Percentiles rank a stretch among this genome's conserved stretches.
These are phyloP conservation scores for Cymodocea nodosa DNA, from an alignment of 116 monocot genomes.

Conservation along the genomic window DNA sequence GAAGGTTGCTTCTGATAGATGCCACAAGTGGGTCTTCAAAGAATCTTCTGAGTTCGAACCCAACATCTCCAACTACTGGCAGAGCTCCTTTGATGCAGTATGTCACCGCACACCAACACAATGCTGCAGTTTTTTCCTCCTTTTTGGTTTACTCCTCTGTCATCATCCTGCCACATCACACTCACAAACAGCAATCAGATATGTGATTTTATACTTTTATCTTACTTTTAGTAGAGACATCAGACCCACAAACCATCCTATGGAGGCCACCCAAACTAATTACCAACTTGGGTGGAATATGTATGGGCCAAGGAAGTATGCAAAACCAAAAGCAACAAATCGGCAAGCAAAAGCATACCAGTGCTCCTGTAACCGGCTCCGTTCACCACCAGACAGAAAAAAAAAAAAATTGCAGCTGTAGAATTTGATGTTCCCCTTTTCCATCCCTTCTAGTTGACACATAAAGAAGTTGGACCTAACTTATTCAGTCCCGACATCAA, in stretches of 20 bases:
- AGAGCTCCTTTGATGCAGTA: conserved; percentile 99
- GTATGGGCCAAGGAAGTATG: background rate
- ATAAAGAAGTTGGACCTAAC: background rate
- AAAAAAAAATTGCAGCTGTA: background rate
- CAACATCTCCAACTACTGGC: conserved; percentile 99
- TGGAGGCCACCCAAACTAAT: no score
- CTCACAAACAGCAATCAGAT: no score
- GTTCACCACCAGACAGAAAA: background rate
- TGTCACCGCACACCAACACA: conserved; percentile 10
- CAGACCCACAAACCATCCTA: background rate
- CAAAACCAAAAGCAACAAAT: background rate
- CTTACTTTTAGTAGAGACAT: no score
- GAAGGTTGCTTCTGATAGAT: conserved; percentile 95
- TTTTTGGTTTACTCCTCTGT: conserved; percentile 3
- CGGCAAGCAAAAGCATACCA: no score
- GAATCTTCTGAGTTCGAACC: conserved; percentile 93
- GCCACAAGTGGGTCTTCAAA: conserved; percentile 99
- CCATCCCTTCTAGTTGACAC: no score
- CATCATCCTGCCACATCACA: background rate
- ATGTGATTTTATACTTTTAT: no score
- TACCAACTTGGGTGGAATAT: no score
- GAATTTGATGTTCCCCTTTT: no score
- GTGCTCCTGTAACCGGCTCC: background rate
- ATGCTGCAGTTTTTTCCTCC: background rate
- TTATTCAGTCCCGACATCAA: background rate